Base-by-base conservation (phyloP, 192 early-diverging fungal species). In the Podila verticillata region DNA sequence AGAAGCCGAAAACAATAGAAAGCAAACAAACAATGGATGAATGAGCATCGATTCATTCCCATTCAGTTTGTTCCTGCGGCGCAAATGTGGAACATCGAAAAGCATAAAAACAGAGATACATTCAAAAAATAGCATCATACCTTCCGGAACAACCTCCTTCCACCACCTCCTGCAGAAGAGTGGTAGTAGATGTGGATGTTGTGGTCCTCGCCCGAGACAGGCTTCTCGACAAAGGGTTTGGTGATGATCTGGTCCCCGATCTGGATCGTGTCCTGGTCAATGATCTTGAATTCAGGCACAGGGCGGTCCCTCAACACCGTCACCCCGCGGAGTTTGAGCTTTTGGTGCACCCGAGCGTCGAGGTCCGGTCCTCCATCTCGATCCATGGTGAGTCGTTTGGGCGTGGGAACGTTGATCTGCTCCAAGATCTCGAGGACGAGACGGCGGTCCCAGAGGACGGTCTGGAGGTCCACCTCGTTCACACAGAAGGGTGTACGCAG, bases 171-270 rank as follows among this genome's bases (percentile, higher is more conserved):
- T 61, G 89, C 86, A 58, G 86, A 86, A 22, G 84, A 74, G 20
- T 91, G 84, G 81, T 96, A 99, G 88, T 99, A 98, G 61, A 99
- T 96, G 86, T 93, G 91, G 62, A 99, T 96, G 78, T 98, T 98
- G 86, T 99, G 97, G 81, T 99, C 92, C 82, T 99, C 97, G 28
- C 96, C 93, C 32, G 92, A 91, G n/a, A 95, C 92, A 12, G 97
- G 97, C 74, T 99, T 99, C 74, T 99, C 97, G 19, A 99, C 96
- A 89, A 97, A 99, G 19, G 97, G 96, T 81, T 99, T 99, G 72
- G 77, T 82, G 20, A 99, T 87, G 32, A 82, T 85, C 66, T 89
- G 67, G 29, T 87, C 85, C 8, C 93, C 92, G 15, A 96, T 84
- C 24, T 83, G 64, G 65, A 97, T 86, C 7, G 92, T 94, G 68